phyloP scores from a whole-genome alignment of 139 green algal species.

The Coelastrella sp. region DNA sequence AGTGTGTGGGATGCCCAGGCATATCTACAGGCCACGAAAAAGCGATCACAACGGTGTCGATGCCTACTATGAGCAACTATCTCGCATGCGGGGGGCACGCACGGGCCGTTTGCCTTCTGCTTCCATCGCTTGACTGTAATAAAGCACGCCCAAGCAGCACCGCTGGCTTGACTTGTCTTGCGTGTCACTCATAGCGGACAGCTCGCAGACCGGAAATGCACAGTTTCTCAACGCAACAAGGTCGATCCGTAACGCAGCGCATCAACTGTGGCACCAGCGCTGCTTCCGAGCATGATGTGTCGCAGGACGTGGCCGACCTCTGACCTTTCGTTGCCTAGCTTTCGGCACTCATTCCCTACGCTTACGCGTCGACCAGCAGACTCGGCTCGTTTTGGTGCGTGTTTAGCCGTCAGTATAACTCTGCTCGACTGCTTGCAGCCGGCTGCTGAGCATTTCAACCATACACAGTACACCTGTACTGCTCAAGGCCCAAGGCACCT shows the following conservation, averaged over 20 bases:
- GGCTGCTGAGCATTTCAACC: no score
- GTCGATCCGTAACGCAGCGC: no score
- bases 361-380: no score
- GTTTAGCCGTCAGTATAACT: no score
- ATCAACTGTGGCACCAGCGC: not conserved
- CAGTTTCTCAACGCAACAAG: no score
- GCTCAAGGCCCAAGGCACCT: no score
- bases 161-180: constrained; percentile 11
- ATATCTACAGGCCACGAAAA: not conserved
- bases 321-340: not conserved
- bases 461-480: no score
- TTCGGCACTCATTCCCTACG: no score
- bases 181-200: not conserved
- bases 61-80: constrained; percentile 15
- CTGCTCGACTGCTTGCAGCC: no score
- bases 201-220: not conserved
- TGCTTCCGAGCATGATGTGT: not conserved
- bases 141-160: constrained; percentile 39
- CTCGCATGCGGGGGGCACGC: not conserved
- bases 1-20: constrained; percentile 11
- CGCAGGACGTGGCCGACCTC: not conserved
- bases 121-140: constrained; percentile 24
- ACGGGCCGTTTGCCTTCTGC: constrained; percentile 15
- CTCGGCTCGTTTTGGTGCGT: no score
- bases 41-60: not conserved